Conservation (phyloP, 352 stramenopile species). For the Globisporangium mamillatum region DNA sequence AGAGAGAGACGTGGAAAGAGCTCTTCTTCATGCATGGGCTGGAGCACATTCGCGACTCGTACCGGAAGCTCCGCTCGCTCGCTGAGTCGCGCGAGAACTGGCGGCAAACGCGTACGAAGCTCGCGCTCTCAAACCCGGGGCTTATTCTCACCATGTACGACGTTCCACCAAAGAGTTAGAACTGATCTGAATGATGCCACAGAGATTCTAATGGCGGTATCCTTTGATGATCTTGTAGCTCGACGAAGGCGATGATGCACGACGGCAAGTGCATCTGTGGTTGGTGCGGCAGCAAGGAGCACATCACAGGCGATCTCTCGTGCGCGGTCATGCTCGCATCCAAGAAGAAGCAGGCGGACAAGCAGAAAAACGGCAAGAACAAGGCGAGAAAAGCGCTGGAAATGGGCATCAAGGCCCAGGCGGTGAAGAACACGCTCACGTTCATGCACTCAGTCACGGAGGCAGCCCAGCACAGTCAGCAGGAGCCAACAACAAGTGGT, state of each 20-base stretch:
- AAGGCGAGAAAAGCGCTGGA: slow-evolving; percentile 21
- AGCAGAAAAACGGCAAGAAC: slow-evolving; percentile 40
- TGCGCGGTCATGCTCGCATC: slow-evolving; percentile 44
- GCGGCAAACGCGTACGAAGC: slow-evolving; percentile 71
- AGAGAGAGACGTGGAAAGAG: slow-evolving; percentile 70
- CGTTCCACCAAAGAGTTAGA: neutral
- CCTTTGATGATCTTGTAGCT: slow-evolving; percentile 27
- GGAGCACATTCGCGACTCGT: slow-evolving; percentile 57
- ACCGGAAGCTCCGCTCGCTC: slow-evolving; percentile 54
- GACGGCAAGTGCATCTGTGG: slow-evolving; percentile 78
- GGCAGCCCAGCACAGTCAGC: slow-evolving; percentile 14
- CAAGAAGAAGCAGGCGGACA: slow-evolving; percentile 59
- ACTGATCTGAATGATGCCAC: neutral
- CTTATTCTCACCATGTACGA: slow-evolving; percentile 68
- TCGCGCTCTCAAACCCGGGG: slow-evolving; percentile 64
- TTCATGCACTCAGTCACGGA: slow-evolving; percentile 34
- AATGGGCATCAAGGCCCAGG: slow-evolving; percentile 36
- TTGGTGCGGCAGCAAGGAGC: slow-evolving; percentile 72
- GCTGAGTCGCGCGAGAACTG: slow-evolving; percentile 70
- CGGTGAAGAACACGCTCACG: slow-evolving; percentile 45
- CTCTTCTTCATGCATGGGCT: slow-evolving; percentile 74
- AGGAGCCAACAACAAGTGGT: neutral
- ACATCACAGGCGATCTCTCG: slow-evolving; percentile 58
- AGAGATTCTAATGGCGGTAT: neutral
- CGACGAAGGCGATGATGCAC: slow-evolving; percentile 82